Conservation (phyloP, 257 asterid genomes). For the Gentiana straminea region DNA sequence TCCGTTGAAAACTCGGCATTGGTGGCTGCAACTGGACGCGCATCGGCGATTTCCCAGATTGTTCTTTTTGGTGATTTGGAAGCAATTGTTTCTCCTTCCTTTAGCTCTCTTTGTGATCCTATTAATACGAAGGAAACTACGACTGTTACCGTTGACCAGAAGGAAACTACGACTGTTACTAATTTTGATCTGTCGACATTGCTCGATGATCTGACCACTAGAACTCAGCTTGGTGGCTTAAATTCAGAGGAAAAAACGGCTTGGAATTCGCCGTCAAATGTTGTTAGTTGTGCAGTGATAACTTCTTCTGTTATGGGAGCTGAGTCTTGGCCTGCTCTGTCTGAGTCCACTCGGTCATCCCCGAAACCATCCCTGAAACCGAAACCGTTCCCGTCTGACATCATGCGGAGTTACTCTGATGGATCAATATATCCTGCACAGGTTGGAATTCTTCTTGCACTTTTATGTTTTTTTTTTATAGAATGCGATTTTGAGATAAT, state of each 20-base stretch:
- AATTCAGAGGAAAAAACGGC: conserved; percentile 3
- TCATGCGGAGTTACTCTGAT: conserved; percentile 23
- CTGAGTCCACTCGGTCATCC: conserved; percentile 61
- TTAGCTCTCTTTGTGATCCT: neutral
- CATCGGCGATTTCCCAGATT: conserved; percentile 12
- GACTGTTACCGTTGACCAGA: neutral
- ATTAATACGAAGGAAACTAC: neutral
- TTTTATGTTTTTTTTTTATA: no score
- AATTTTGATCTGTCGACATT: neutral
- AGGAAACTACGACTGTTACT: conserved; percentile 1
- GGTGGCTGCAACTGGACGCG: neutral
- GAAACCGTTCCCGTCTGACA: no score
- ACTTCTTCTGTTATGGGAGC: conserved; percentile 63
- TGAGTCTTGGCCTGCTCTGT: conserved; percentile 70
- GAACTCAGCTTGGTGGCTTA: conserved; percentile 1
- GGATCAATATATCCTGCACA: conserved; percentile 28
- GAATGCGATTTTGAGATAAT: no score
- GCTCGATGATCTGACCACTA: neutral
- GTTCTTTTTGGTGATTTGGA: conserved; percentile 5
- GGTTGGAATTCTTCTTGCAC: conserved; percentile 20
- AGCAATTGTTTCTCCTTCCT: neutral
- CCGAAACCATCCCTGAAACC: conserved; percentile 25
- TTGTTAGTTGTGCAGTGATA: conserved; percentile 28
- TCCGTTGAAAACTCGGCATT: conserved; percentile 1
- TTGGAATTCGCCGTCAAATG: conserved; percentile 4